Base-by-base conservation (phyloP, 345 rosid species). In the Aegle marmelos region DNA sequence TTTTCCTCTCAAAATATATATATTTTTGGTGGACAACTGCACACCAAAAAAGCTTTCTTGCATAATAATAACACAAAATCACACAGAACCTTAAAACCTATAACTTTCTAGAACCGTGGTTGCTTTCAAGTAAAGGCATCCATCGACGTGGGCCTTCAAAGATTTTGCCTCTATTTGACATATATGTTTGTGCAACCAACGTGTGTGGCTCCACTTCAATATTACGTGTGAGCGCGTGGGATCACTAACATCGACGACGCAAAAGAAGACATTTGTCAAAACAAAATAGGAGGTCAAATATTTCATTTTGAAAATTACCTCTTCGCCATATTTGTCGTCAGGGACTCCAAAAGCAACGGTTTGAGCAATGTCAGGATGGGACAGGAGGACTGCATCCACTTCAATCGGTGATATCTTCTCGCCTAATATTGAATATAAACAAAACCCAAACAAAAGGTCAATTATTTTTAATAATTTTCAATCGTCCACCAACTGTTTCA, bases 341-440 rank as follows among this genome's bases (percentile, higher is more conserved):
- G 90, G 84, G 31, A 85, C 84, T 41, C 87, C 88, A 33, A 83
- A 85, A 3, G 84, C 82, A 21, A 85, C 90, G 0, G 87, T 86
- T 70, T 87, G 83, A 11, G 83, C 86, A 24, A 87, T 30, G 54
- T 82, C 86, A 0, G 79, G 87, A 68, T 87, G 88, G 62, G 88
- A 76, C 31, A 87, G 21, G n/a, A 87, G 81, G 7, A 83, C 85
- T 22, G 88, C 87, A 65, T 87, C 90, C 76, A 84, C 90, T 81
- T 88, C 88, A 10, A 88, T 79, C 28, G 90, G 90, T 13, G 90
- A 87, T 72, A 85, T 87, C 68, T 87, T 87, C 85, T 87, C 87
- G 2, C 90, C 90, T 87, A 82, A 65, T 39, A 74, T 27, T 11
- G 48, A 39, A 14, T 7, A 19, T 3, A 3, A 78, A 30, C 3